Evolutionary conservation across 345 rosid species (phyloP).

Genomic region (Camelina sativa): DNA sequence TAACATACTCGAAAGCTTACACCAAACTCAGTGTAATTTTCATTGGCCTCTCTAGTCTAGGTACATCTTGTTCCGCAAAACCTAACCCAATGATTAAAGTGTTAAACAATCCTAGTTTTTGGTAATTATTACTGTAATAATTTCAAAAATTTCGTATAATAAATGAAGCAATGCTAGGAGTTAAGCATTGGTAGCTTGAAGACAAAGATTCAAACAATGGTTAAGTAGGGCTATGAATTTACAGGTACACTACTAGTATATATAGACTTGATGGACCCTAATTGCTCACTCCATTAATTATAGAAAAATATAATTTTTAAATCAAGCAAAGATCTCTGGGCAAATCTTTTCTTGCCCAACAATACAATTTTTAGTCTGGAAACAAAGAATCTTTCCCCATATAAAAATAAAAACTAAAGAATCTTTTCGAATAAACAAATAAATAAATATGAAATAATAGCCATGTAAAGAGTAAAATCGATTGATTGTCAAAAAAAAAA

Average conservation of each 20-base stretch:
- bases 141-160: not conserved
- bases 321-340: conserved; percentile 8
- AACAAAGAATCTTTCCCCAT: conserved; percentile 28
- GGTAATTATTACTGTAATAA: conserved; percentile 1
- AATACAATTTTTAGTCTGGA: conserved; percentile 13
- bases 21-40: conserved; percentile 17
- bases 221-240: not conserved
- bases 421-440: not conserved
- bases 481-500: too few relatives aligned
- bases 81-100: conserved; percentile 12
- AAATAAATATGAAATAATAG: conserved; percentile 6
- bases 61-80: conserved; percentile 15
- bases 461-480: conserved; percentile 13
- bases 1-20: conserved; percentile 9
- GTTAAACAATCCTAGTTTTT: conserved; percentile 8
- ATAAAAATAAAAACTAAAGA: not conserved
- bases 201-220: conserved; percentile 20
- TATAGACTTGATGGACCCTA: conserved; percentile 2
- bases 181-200: conserved; percentile 32
- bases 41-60: not conserved
- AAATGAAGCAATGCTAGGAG: conserved; percentile 16
- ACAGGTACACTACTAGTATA: not conserved
- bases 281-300: conserved; percentile 15
- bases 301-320: conserved; percentile 5
- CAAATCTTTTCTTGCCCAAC: conserved; percentile 25